Evolutionary conservation across 306 rosid species (phyloP).

Genomic region (Rubus idaeus): DNA sequence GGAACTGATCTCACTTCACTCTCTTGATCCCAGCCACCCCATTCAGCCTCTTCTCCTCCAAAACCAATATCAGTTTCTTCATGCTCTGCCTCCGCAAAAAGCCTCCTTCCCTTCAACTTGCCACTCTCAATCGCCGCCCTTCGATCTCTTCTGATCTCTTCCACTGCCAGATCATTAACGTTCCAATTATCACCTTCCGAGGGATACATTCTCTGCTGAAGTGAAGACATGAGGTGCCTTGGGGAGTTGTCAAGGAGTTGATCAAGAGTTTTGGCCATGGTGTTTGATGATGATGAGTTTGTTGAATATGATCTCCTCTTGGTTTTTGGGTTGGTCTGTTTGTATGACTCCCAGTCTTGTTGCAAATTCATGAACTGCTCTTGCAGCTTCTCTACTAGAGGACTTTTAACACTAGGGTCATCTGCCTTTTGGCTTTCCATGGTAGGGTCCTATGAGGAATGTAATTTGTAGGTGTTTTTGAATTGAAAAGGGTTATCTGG

Average conservation of each 20-base stretch:
- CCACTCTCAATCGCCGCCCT: constrained; percentile 44
- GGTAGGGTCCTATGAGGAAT: constrained; percentile 15
- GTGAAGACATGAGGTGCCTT: constrained; percentile 42
- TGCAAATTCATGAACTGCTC: constrained; percentile 36
- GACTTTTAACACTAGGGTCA: not conserved
- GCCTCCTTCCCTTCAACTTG: constrained; percentile 48
- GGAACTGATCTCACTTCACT: constrained; percentile 45
- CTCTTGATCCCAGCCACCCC: constrained; percentile 19
- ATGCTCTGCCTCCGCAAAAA: constrained; percentile 29
- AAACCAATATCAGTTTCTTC: not conserved
- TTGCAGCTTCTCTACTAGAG: constrained; percentile 23
- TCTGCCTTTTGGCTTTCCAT: not conserved
- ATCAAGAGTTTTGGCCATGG: constrained; percentile 20
- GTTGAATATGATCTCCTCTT: not conserved
- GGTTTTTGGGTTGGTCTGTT: constrained; percentile 36
- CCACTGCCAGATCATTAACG: constrained; percentile 19
- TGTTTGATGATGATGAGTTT: not conserved
- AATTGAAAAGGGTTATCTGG: constrained; percentile 13
- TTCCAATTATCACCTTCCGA: constrained; percentile 23
- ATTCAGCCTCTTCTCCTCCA: not conserved
- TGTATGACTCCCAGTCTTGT: constrained; percentile 47
- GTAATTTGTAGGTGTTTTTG: not conserved
- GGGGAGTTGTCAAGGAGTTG: constrained; percentile 38
- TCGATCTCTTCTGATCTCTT: constrained; percentile 44
- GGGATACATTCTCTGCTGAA: constrained; percentile 36